A percentile compares a stretch with the other conserved stretches of the same genome.
These are phyloP conservation scores for Apiotrichum sp. DNA, from an alignment of 1,284 basidiomycete genomes.

Conservation along the genomic window DNA sequence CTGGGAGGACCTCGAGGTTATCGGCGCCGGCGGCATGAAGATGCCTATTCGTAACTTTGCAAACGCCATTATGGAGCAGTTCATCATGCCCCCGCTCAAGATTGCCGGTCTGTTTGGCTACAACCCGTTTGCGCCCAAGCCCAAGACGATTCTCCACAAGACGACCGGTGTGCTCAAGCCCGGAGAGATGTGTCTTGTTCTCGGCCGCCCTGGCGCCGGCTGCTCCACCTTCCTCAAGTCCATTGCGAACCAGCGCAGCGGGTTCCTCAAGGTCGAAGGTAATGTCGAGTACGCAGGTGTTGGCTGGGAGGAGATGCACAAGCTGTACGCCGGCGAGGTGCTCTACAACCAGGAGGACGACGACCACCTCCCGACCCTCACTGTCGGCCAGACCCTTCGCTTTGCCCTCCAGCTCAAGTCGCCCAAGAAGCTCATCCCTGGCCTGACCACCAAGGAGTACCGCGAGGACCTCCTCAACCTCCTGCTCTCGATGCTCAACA, in stretches of 20 bases:
- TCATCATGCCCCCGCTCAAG: slow-evolving; percentile 44
- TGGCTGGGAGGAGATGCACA: slow-evolving; percentile 50
- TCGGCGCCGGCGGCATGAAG: slow-evolving; percentile 62
- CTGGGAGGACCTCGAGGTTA: slow-evolving; percentile 54
- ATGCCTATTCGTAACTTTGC: slow-evolving; percentile 56
- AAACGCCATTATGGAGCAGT: slow-evolving; percentile 49
- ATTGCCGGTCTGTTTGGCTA: slow-evolving; percentile 19
- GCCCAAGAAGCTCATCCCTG: slow-evolving; percentile 52
- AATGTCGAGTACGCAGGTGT: slow-evolving; percentile 57
- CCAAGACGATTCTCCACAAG: slow-evolving; percentile 53
- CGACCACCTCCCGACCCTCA: slow-evolving; percentile 58
- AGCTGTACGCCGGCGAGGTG: slow-evolving; percentile 52
- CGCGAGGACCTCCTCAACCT: slow-evolving; percentile 52
- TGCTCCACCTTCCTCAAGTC: slow-evolving; percentile 51
- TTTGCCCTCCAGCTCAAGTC: slow-evolving; percentile 55
- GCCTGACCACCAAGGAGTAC: slow-evolving; percentile 50
- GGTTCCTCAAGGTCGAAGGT: slow-evolving; percentile 50
- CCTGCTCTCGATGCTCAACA: slow-evolving; percentile 57
- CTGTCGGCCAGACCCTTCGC: slow-evolving; percentile 54
- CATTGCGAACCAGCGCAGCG: slow-evolving; percentile 54
- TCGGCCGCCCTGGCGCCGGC: slow-evolving; percentile 50
- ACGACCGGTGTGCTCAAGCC: slow-evolving; percentile 69
- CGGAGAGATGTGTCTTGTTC: slow-evolving; percentile 55
- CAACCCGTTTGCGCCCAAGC: slow-evolving; percentile 20
- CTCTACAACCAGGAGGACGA: slow-evolving; percentile 71